A percentile compares a stretch with the other conserved stretches of the same genome.
phyloP scores from a whole-genome alignment of 371 early-diverging fungal genomes.

The Apophysomyces elegans region DNA sequence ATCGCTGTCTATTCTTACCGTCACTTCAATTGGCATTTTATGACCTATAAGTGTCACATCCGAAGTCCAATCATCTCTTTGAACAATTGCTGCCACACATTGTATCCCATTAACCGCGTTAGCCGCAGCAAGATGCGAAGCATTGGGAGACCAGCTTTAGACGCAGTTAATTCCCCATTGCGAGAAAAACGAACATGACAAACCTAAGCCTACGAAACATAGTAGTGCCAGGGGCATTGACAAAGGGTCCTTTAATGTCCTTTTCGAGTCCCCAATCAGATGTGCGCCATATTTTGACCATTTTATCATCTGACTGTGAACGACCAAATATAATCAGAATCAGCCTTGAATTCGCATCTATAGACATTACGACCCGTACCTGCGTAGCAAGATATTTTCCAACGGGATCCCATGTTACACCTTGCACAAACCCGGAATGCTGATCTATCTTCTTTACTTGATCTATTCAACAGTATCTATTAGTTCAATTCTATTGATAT shows the following conservation, averaged over 20 bases:
- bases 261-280: constrained; percentile 85
- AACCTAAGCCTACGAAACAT: constrained; percentile 88
- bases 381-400: constrained; percentile 93
- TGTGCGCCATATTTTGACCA: constrained; percentile 85
- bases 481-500: not conserved
- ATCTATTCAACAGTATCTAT: constrained; percentile 36
- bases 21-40: constrained; percentile 87
- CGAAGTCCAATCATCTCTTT: constrained; percentile 78
- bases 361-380: constrained; percentile 40
- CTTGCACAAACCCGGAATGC: constrained; percentile 94
- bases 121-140: constrained; percentile 84
- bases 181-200: not conserved
- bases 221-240: constrained; percentile 78
- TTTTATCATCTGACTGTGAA: constrained; percentile 87
- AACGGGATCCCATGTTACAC: constrained; percentile 95
- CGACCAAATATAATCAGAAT: not conserved
- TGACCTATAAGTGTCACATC: constrained; percentile 92
- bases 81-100: constrained; percentile 85
- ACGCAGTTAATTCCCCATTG: not conserved
- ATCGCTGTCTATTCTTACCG: constrained; percentile 53
- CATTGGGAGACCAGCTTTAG: constrained; percentile 94
- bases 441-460: constrained; percentile 67
- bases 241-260: constrained; percentile 77
- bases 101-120: constrained; percentile 87
- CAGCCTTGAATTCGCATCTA: not conserved